phyloP scores from a whole-genome alignment of 805 yeast species.

The Candida ovalis region DNA sequence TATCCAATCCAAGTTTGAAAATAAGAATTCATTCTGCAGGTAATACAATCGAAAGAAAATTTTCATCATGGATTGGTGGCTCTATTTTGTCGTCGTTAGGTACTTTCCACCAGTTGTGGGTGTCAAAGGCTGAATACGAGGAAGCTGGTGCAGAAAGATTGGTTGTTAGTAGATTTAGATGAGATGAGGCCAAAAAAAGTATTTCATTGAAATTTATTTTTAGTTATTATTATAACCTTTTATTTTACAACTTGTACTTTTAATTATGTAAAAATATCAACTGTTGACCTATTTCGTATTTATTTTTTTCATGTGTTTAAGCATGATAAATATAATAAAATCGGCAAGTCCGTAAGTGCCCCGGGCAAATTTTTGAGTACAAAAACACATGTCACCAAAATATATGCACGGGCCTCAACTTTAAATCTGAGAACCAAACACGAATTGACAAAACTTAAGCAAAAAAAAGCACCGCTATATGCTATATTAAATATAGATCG shows the following conservation, averaged over 20 bases:
- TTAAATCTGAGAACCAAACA: too few species aligned
- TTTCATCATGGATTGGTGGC: conserved; percentile 90
- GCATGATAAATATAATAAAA: background rate
- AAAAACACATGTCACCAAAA: too few species aligned
- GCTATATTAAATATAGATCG: too few species aligned
- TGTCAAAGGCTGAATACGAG: conserved; percentile 78
- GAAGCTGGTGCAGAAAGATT: conserved; percentile 85
- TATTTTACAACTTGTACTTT: background rate
- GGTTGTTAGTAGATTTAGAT: conserved; percentile 79
- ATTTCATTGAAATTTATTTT: background rate
- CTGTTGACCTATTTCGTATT: background rate
- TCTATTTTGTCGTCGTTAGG: conserved; percentile 84
- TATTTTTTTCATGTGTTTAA: background rate
- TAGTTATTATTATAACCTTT: background rate
- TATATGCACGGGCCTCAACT: too few species aligned
- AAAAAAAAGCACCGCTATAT: too few species aligned
- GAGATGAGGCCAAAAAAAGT: conserved; percentile 9
- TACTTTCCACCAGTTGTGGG: conserved; percentile 95
- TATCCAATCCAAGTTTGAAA: conserved; percentile 77
- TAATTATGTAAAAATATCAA: background rate
- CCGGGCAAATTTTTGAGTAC: too few species aligned
- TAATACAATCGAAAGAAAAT: conserved; percentile 68
- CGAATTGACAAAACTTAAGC: too few species aligned
- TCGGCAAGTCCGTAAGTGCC: too few species aligned
- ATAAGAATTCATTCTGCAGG: conserved; percentile 82